A percentile compares a stretch with the other conserved stretches of the same genome.
Conservation (phyloP, 495 filamentous ascomycete species). For the Talaromyces nanjingensis region DNA sequence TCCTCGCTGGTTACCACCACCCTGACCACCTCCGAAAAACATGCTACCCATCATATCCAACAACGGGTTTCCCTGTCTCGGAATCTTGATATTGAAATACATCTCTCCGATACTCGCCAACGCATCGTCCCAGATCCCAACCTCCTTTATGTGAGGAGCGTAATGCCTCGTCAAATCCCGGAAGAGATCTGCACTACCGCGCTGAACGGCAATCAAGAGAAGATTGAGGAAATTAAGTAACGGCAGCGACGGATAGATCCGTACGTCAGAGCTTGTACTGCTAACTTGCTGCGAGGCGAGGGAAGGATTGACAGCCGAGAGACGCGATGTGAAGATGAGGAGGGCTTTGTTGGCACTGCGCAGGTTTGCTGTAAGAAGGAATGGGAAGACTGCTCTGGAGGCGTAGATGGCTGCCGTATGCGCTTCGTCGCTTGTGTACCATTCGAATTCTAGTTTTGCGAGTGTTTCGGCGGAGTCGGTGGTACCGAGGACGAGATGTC, state of each 20-base stretch:
- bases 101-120: constrained; percentile 86
- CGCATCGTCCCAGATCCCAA: constrained; percentile 72
- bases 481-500: constrained; percentile 82
- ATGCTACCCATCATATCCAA: constrained; percentile 97
- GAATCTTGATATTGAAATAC: constrained; percentile 94
- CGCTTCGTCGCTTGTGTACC: constrained; percentile 84
- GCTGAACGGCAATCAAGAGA: constrained; percentile 74
- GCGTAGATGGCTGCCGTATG: constrained; percentile 87
- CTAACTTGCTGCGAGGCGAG: constrained; percentile 76
- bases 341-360: constrained; percentile 79
- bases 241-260: constrained; percentile 78
- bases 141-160: constrained; percentile 64
- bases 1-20: constrained; percentile 30
- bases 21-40: constrained; percentile 63
- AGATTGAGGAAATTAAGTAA: constrained; percentile 88
- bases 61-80: constrained; percentile 77
- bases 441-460: constrained; percentile 77
- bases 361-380: constrained; percentile 83
- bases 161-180: constrained; percentile 79
- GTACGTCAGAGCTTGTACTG: constrained; percentile 63
- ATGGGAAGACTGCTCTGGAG: constrained; percentile 84
- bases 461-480: constrained; percentile 79
- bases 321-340: constrained; percentile 67
- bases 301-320: constrained; percentile 59
- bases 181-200: constrained; percentile 74